These are phyloP conservation scores for Metarhizium humberi DNA, from an alignment of 2,329 filamentous ascomycete species.

Conservation along the genomic window DNA sequence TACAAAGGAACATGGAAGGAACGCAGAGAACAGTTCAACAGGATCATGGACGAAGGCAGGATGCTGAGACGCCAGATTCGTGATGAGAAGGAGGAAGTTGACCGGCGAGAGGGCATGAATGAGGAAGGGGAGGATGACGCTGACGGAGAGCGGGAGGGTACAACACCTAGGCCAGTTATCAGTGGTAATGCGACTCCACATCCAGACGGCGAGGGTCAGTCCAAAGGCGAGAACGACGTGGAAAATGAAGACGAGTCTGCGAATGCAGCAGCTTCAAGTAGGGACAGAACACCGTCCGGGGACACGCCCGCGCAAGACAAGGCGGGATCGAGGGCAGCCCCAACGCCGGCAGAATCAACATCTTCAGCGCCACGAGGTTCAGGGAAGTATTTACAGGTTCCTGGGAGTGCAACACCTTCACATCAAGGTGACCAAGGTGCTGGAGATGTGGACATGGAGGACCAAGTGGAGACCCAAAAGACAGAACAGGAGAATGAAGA, in stretches of 20 bases:
- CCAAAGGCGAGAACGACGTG: constrained; percentile 19
- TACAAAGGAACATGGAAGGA: constrained; percentile 80
- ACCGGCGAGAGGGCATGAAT: constrained; percentile 74
- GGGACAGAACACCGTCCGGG: constrained; percentile 23
- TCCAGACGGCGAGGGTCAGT: constrained; percentile 30
- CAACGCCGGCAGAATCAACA: constrained; percentile 1
- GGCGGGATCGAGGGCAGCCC: not conserved
- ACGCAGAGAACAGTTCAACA: constrained; percentile 74
- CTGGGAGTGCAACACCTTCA: constrained; percentile 8
- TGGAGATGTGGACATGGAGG: constrained; percentile 53
- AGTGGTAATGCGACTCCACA: constrained; percentile 43
- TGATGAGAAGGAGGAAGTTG: constrained; percentile 92
- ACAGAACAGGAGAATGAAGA: constrained; percentile 27
- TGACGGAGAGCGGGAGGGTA: constrained; percentile 34
- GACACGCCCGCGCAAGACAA: constrained; percentile 20
- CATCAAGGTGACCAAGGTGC: constrained; percentile 18
- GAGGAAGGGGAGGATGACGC: constrained; percentile 55
- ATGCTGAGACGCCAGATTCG: constrained; percentile 75
- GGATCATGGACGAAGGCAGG: constrained; percentile 87
- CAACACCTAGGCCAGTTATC: constrained; percentile 39
- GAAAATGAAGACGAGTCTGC: constrained; percentile 9
- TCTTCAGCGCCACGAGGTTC: constrained; percentile 2
- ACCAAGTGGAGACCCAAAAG: constrained; percentile 24
- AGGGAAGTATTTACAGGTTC: constrained; percentile 7
- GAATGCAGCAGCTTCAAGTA: constrained; percentile 10